Percentiles rank a stretch among this genome's conserved stretches.
Conservation (phyloP, 768 basidiomycete species). For the Hebeloma cylindrosporum region DNA sequence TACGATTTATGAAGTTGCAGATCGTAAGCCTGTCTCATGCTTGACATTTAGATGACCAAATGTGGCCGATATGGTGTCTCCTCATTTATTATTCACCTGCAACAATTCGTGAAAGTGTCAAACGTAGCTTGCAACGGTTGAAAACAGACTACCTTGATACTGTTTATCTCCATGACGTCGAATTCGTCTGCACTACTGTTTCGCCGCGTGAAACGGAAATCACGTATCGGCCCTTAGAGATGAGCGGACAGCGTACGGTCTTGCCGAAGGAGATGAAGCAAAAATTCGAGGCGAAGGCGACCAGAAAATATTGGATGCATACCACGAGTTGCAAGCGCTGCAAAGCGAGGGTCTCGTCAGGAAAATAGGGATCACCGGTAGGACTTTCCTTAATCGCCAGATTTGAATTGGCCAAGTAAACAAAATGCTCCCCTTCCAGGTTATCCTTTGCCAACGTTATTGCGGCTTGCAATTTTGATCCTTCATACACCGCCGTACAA, state of each 20-base stretch:
- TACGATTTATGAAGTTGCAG: slow-evolving; percentile 25
- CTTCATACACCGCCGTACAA: slow-evolving; percentile 62
- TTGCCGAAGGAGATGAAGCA: slow-evolving; percentile 55
- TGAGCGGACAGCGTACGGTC: slow-evolving; percentile 63
- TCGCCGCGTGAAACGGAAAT: slow-evolving; percentile 53
- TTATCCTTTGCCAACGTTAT: slow-evolving; percentile 78
- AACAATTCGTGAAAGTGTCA: slow-evolving; percentile 64
- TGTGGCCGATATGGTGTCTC: slow-evolving; percentile 73
- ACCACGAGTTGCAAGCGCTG: slow-evolving; percentile 62
- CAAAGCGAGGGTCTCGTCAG: slow-evolving; percentile 72
- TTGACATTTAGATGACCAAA: slow-evolving; percentile 68
- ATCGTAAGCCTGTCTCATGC: background rate
- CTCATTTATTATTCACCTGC: slow-evolving; percentile 71
- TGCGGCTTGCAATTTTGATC: slow-evolving; percentile 78
- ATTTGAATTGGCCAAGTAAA: background rate
- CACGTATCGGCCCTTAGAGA: slow-evolving; percentile 53
- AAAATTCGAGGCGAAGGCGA: slow-evolving; percentile 69
- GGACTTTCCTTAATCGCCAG: slow-evolving; percentile 7
- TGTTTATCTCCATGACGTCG: slow-evolving; percentile 84
- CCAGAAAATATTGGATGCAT: slow-evolving; percentile 65
- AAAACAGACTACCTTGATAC: slow-evolving; percentile 77
- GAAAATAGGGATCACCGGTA: slow-evolving; percentile 80
- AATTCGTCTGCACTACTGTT: slow-evolving; percentile 64
- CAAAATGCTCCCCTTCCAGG: slow-evolving; percentile 41
- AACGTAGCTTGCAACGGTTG: slow-evolving; percentile 64